phyloP scores from a whole-genome alignment of 2,329 filamentous ascomycete genomes.

The Clonostachys byssicola region DNA sequence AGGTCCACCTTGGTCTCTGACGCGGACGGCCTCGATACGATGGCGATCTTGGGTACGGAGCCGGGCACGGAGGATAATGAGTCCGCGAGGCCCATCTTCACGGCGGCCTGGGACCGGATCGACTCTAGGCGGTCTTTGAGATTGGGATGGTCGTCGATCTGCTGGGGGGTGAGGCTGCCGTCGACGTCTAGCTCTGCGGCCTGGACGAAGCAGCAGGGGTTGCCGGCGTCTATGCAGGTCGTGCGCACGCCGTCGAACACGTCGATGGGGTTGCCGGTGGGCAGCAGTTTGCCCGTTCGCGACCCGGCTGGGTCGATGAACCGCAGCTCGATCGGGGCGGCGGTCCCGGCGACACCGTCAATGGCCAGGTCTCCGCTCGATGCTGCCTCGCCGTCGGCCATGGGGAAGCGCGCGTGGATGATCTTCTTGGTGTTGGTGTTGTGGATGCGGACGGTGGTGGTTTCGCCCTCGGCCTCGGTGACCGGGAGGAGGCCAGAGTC shows the following conservation, averaged over 20 bases:
- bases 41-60: constrained; percentile 56
- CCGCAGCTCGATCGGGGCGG: constrained; percentile 48
- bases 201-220: constrained; percentile 58
- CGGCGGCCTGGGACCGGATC: constrained; percentile 52
- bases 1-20: constrained; percentile 12
- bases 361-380: constrained; percentile 49
- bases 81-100: constrained; percentile 55
- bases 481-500: constrained; percentile 18
- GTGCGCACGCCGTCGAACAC: constrained; percentile 45
- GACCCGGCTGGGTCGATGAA: constrained; percentile 58
- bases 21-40: no score
- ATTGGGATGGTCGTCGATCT: constrained; percentile 38
- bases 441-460: constrained; percentile 51
- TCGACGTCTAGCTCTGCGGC: constrained; percentile 42
- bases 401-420: constrained; percentile 32
- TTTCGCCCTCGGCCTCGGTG: constrained; percentile 8
- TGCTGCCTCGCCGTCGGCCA: neutral
- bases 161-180: constrained; percentile 46
- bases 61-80: constrained; percentile 32
- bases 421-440: constrained; percentile 71
- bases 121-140: constrained; percentile 44
- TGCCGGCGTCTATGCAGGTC: constrained; percentile 59
- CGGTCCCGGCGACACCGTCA: constrained; percentile 56
- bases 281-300: constrained; percentile 48
- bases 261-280: constrained; percentile 51